Evolutionary conservation across 108 stramenopile species (phyloP), one percentile per base, ranked within the genome.

Genomic region (Licmophora abbreviata): DNA sequence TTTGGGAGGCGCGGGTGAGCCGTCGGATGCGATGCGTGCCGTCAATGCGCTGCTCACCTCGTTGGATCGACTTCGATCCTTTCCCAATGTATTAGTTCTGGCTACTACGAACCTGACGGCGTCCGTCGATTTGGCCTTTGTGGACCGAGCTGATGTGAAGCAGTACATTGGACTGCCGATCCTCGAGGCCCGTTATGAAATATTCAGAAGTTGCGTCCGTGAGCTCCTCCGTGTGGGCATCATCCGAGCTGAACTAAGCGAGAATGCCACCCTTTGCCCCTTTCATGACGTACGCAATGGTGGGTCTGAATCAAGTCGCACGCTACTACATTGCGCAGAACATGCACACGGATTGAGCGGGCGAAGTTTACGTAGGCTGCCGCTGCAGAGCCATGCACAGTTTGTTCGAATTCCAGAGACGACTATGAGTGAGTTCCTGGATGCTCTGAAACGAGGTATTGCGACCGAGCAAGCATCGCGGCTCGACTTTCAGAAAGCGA

Each of bases 141-240:
- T 90, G 22, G 89, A 91, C 58, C 62, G 93, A 20, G 77, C 77
- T 5, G 93, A 94, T 62, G 35, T 85, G 24, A 83, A 79, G 31
- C 40, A 73, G 22, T 69, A 73, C 41, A 65, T 93, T 43, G 78
- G 76, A 22, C 47, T 69, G 1, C 88, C 88, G 7, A 49, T 38
- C 8, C 52, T 51, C 10, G 50, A 72, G 17, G 88, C 84, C 1
- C 56, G 88, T 18, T 77, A 76, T 37, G 51, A 56, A 17, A 84
- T 94, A 36, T 44, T 94, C 20, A 38, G 30, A 15, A 64, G 74
- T 1, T 86, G 86, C 53, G 27, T 94, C 4, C 52, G 42, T 5
- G 93, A 94, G 56, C 62, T 94, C 20, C 35, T 43, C 9, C 56
- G 81, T 9, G 76, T 72, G 1, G 84, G 81, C 8, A 77, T 89